Base-by-base conservation (phyloP, 371 early-diverging fungal genomes). In the Choanephora cucurbitarum region DNA sequence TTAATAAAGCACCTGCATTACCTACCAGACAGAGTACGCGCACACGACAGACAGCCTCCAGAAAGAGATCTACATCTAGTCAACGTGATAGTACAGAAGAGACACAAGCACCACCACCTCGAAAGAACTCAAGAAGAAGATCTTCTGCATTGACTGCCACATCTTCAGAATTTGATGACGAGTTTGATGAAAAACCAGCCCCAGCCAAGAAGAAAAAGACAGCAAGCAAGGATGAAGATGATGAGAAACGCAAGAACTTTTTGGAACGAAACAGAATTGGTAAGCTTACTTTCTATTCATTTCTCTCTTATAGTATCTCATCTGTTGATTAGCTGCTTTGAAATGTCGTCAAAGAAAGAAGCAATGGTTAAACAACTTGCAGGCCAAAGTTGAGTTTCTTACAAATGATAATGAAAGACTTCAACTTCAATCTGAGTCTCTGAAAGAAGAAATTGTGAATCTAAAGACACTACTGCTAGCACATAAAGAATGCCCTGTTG, bases 291-390 rank as follows among this genome's bases (percentile, higher is more conserved):
- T n/a, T 33, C 18, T 41, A 44, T 28, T 24, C 33, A 28, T 45
- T 24, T 11, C n/a, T 33, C 28, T 13, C 53, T 24, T 28, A 37
- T 47, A 23, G 45, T 13, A 31, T 52, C 24, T 45, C 31, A n/a
- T 51, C n/a, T n/a, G n/a, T n/a, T n/a, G n/a, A n/a, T 45, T 74
- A 70, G 94, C 94, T n/a, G 94, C 94, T 1, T 80, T 91, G 6
- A 92, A 92, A 60, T 94, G 94, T 66, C 86, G 94, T 31, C 92
- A 91, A 69, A 90, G 92, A 67, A 94, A 94, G 73, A 92, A 92
- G 67, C 87, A 90, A 62, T 91, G 90, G 87, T 73, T 92, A 24
- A 80, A 81, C 44, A 84, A 87, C 24, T 78, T 94, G 46, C 92
- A 94, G 58, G 75, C 74, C 22, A 89, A 87, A 52, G 90, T 92